These are phyloP conservation scores for Cymbidium sinense DNA, from an alignment of 106 monocot genomes.

Conservation along the genomic window DNA sequence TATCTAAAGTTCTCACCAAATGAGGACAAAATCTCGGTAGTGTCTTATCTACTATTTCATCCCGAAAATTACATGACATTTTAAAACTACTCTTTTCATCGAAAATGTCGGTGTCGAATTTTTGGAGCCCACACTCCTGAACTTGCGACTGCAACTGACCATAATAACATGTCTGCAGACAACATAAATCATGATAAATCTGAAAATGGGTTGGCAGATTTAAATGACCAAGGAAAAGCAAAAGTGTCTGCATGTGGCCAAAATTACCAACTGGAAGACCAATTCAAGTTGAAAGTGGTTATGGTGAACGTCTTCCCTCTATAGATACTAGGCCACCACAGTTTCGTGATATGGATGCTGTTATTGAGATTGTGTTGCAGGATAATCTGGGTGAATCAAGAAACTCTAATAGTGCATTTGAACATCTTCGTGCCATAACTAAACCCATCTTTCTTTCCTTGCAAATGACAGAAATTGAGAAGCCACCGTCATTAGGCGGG, in stretches of 20 bases:
- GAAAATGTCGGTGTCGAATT: too few relatives aligned
- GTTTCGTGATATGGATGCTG: conserved; percentile 68
- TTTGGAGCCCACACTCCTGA: too few relatives aligned
- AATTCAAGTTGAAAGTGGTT: conserved; percentile 84
- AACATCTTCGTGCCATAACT: too few relatives aligned
- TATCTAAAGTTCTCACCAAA: too few relatives aligned
- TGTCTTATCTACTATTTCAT: too few relatives aligned
- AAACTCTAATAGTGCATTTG: conserved; percentile 24
- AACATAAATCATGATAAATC: conserved; percentile 29
- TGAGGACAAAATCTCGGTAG: too few relatives aligned
- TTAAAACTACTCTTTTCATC: too few relatives aligned
- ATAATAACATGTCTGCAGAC: conserved; percentile 55
- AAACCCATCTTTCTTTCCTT: too few relatives aligned
- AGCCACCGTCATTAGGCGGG: too few relatives aligned
- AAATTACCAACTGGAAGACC: conserved; percentile 79
- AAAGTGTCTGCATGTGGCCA: conserved; percentile 19
- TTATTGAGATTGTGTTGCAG: conserved; percentile 83
- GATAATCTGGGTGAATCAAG: conserved; percentile 39
- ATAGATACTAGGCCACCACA: conserved; percentile 81
- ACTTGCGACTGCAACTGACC: conserved; percentile 87
- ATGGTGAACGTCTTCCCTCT: conserved; percentile 75
- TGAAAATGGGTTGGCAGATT: conserved; percentile 47
- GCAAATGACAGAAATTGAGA: too few relatives aligned
- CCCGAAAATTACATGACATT: too few relatives aligned
- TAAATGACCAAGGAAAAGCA: conserved; percentile 57